These are phyloP conservation scores for Diplodia sapinea DNA, from an alignment of 2,329 filamentous ascomycete species.

Conservation along the genomic window DNA sequence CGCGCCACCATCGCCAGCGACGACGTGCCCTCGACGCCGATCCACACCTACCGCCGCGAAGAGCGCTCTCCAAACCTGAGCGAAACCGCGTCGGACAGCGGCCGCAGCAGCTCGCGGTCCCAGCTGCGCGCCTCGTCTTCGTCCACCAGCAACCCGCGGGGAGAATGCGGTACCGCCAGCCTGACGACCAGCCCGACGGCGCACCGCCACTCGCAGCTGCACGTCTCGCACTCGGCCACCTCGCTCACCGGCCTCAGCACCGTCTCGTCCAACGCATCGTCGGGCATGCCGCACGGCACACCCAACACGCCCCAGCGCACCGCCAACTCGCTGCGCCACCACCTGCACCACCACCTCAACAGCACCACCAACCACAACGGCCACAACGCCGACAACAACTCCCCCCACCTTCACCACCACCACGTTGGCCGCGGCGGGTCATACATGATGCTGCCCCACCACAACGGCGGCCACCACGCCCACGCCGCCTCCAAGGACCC, in stretches of 20 bases:
- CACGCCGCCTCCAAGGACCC: slow-evolving; percentile 33
- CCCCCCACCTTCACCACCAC: slow-evolving; percentile 33
- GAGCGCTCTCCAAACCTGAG: slow-evolving; percentile 20
- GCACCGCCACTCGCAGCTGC: slow-evolving; percentile 43
- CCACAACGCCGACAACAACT: slow-evolving; percentile 6
- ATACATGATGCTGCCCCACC: slow-evolving; percentile 25
- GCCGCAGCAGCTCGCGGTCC: slow-evolving; percentile 45
- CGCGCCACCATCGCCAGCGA: slow-evolving; percentile 31
- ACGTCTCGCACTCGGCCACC: slow-evolving; percentile 37
- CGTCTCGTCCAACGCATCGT: slow-evolving; percentile 6
- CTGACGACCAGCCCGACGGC: slow-evolving; percentile 21
- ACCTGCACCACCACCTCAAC: slow-evolving; percentile 7
- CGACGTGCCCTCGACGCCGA: slow-evolving; percentile 40
- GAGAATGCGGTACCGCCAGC: slow-evolving; percentile 30
- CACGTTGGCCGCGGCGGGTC: slow-evolving; percentile 27
- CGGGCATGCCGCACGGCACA: slow-evolving; percentile 25
- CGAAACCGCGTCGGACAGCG: slow-evolving; percentile 38
- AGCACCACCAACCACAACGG: background rate
- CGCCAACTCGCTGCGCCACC: slow-evolving; percentile 30
- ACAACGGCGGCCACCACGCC: slow-evolving; percentile 31
- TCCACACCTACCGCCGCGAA: slow-evolving; percentile 35
- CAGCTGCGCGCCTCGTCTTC: slow-evolving; percentile 40
- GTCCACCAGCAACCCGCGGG: slow-evolving; percentile 31
- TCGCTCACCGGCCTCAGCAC: slow-evolving; percentile 23
- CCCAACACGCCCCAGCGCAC: slow-evolving; percentile 30